Base-by-base conservation (phyloP, 495 filamentous ascomycete genomes). In the Hypoxylon subgilvum region DNA sequence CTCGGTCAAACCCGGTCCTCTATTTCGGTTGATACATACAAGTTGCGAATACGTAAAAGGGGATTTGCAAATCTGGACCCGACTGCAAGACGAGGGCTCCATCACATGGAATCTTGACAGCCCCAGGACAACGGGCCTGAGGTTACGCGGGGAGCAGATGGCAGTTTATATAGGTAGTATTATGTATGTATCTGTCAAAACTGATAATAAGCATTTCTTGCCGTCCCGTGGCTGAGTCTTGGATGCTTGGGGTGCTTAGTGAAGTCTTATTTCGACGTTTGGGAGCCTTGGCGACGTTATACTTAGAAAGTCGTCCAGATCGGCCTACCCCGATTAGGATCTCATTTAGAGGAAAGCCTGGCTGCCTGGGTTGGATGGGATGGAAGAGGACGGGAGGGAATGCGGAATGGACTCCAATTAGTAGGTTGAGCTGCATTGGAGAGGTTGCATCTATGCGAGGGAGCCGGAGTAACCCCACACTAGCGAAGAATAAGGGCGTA, bases 231-330 rank as follows among this genome's bases (percentile, higher is more conserved):
- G 51, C 44, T 18, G 44, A 31, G 42, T 45, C 34, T 54, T 56
- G 36, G 52, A 17, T 14, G 46, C 64, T 64, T 67, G 52, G 36
- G 52, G 14, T 14, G 46, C 64, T 64, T 67, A 48, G 65, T 59
- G 45, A 60, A 67, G 40, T 55, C 61, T 65, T 65, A 28, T 65
- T 65, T 67, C 18, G 28, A 60, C 49, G n/a, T 27, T 42, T 13
- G 25, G 40, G 42, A 22, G 54, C 30, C 60, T 55, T 60, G 54
- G 50, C 54, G 28, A 59, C 51, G 40, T 43, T 31, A n/a, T n/a
- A n/a, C n/a, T n/a, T n/a, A n/a, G n/a, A n/a, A n/a, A n/a, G n/a
- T n/a, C n/a, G 9, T 35, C 6, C 16, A 42, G 44, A 56, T 45
- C 16, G 14, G 34, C 44, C 32, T 32, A 9, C n/a, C n/a, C n/a